A percentile compares a stretch with the other conserved stretches of the same genome.
phyloP scores from a whole-genome alignment of 2,329 filamentous ascomycete genomes.

The Clonostachys sp. region DNA sequence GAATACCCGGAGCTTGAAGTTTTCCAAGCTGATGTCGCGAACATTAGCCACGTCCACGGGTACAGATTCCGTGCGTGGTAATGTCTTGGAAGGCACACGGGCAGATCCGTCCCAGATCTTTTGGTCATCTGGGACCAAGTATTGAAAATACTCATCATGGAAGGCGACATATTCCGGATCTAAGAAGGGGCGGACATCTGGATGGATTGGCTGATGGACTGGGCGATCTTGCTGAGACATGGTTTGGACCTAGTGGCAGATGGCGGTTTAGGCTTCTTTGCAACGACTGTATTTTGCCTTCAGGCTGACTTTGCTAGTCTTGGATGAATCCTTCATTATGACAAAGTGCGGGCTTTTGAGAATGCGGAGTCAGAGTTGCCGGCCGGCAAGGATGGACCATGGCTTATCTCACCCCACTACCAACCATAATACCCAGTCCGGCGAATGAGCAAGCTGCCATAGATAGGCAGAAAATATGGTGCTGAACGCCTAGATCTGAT shows the following conservation, averaged over 20 bases:
- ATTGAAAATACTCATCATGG: conserved; percentile 28
- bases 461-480: no score
- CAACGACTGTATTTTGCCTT: no score
- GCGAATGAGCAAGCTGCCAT: background rate
- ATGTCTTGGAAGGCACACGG: conserved; percentile 11
- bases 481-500: no score
- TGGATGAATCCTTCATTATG: no score
- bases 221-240: background rate
- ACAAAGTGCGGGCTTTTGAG: no score
- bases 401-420: background rate
- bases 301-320: no score
- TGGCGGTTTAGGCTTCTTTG: no score
- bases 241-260: background rate
- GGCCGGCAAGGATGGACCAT: background rate
- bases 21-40: conserved; percentile 15
- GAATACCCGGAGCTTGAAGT: conserved; percentile 23
- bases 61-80: conserved; percentile 15
- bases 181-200: conserved; percentile 17
- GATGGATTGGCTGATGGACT: conserved; percentile 25
- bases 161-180: conserved; percentile 31
- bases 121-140: conserved; percentile 23
- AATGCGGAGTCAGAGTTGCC: no score
- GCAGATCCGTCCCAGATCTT: conserved; percentile 23
- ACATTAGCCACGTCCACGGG: conserved; percentile 18
- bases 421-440: background rate